A percentile compares a stretch with the other conserved stretches of the same genome.
phyloP scores from a whole-genome alignment of 139 green algal species.

The Tetratostichococcus sp. region DNA sequence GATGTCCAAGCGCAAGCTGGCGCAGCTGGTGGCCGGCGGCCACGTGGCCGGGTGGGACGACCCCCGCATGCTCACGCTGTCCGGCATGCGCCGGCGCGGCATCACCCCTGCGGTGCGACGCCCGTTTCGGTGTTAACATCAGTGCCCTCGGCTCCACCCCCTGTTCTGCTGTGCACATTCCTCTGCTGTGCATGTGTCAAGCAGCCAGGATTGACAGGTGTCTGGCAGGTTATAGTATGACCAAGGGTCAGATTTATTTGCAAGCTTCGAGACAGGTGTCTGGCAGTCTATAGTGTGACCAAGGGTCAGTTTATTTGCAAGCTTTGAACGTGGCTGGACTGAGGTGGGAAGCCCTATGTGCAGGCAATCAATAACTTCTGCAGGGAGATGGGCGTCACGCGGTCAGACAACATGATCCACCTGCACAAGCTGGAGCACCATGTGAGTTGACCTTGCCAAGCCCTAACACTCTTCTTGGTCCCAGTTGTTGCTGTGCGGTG shows the following conservation, averaged over 20 bases:
- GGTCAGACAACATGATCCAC: constrained; percentile 80
- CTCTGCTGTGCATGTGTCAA: too few relatives aligned
- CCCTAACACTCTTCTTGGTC: background rate
- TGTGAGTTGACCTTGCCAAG: constrained; percentile 38
- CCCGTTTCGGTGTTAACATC: too few relatives aligned
- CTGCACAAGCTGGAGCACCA: constrained; percentile 90
- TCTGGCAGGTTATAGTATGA: too few relatives aligned
- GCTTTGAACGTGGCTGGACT: too few relatives aligned
- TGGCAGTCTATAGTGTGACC: too few relatives aligned
- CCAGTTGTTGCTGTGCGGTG: background rate
- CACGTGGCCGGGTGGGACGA: constrained; percentile 95
- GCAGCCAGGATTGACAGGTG: too few relatives aligned
- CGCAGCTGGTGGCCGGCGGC: constrained; percentile 77
- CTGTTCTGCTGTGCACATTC: too few relatives aligned
- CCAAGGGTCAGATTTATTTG: too few relatives aligned
- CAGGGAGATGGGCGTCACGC: constrained; percentile 80
- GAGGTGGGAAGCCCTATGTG: too few relatives aligned
- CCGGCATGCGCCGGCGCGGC: constrained; percentile 87
- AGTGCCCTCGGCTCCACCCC: too few relatives aligned
- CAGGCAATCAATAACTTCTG: constrained; percentile 95
- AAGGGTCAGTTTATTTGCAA: too few relatives aligned
- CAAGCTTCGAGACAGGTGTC: too few relatives aligned
- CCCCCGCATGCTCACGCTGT: constrained; percentile 87
- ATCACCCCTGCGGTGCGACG: constrained; percentile 50
- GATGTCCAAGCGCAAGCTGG: constrained; percentile 96